Evolutionary conservation across 495 filamentous ascomycete species (phyloP), one percentile per base, ranked within the genome.

Genomic region (Penicillium canescens): DNA sequence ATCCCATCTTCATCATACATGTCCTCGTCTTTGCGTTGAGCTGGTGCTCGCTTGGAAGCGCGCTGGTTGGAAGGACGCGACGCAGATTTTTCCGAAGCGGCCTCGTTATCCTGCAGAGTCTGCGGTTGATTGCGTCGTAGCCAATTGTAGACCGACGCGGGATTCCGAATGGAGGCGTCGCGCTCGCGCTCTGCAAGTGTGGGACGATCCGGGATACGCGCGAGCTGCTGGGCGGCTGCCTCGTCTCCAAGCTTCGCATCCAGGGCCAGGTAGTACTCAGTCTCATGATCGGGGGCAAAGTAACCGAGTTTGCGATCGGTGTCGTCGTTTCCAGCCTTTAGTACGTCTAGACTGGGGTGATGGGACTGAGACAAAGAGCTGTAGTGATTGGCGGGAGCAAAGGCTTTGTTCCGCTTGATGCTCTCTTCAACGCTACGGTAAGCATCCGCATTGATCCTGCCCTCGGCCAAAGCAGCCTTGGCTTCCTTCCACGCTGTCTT

Each of bases 91-190:
- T 86, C 86, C 8, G 83, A 82, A 20, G 69, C 73, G 31, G 72
- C 70, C 65, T 93, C 90, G 47, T 86, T 86, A 59, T 92, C 90
- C 65, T 93, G 88, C 0, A 95, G 72, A 72, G 87, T 86, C 52
- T 91, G 83, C 0, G 91, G 91, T 50, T 91, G 88, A 62, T 95
- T 83, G 52, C 85, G 83, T 33, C 89, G 82, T 20, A 97, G 75
- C 92, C 92, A 97, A 68, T 93, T 94, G 74, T 92, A 90, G 2
- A 95, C 90, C 23, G 87, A 91, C 35, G 89, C 85, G 0, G 89
- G 90, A 61, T 96, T 97, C 26, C 83, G 82, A 4, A 91, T 70
- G 14, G 81, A 77, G 36, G 84, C 78, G 47, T 92, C 88, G 13
- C 72, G 66, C 52, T 80, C 80, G 6, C 79, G 73, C 40, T 83